Conservation (phyloP, 257 asterid genomes). For the Capsicum baccatum region DNA sequence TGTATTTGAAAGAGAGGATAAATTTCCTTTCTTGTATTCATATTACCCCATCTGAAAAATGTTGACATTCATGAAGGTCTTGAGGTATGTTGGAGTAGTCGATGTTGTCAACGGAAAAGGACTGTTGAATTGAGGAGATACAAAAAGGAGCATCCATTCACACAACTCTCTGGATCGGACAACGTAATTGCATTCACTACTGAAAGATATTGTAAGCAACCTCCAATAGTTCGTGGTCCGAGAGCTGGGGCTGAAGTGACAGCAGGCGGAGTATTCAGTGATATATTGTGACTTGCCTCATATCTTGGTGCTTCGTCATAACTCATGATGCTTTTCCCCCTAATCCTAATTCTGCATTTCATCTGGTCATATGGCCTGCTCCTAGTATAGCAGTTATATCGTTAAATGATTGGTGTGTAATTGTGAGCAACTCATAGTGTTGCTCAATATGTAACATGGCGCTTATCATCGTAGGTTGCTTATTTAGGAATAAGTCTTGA, state of each 20-base stretch:
- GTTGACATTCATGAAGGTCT: constrained; percentile 56
- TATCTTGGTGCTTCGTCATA: constrained; percentile 97
- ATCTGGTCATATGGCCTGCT: background rate
- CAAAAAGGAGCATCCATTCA: constrained; percentile 86
- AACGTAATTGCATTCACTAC: constrained; percentile 95
- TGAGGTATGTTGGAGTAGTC: constrained; percentile 94
- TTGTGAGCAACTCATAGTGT: background rate
- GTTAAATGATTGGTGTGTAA: background rate
- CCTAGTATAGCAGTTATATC: constrained; percentile 2
- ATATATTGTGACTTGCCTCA: constrained; percentile 91
- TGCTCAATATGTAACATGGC: constrained; percentile 5
- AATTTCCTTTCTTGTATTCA: background rate
- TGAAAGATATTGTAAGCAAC: constrained; percentile 88
- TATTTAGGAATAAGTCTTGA: constrained; percentile 24
- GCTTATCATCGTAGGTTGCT: constrained; percentile 24
- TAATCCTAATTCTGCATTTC: background rate
- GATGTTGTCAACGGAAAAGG: constrained; percentile 84
- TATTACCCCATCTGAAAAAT: background rate
- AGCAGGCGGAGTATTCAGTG: constrained; percentile 95
- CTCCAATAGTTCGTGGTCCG: constrained; percentile 91
- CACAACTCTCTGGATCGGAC: constrained; percentile 95
- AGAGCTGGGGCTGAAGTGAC: constrained; percentile 99
- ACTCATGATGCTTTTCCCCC: constrained; percentile 21
- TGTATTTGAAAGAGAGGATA: background rate
- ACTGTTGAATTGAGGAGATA: constrained; percentile 78